A percentile compares a stretch with the other conserved stretches of the same genome.
Conservation (phyloP, 202 grass and related monocot genomes). For the Carex arenaria region DNA sequence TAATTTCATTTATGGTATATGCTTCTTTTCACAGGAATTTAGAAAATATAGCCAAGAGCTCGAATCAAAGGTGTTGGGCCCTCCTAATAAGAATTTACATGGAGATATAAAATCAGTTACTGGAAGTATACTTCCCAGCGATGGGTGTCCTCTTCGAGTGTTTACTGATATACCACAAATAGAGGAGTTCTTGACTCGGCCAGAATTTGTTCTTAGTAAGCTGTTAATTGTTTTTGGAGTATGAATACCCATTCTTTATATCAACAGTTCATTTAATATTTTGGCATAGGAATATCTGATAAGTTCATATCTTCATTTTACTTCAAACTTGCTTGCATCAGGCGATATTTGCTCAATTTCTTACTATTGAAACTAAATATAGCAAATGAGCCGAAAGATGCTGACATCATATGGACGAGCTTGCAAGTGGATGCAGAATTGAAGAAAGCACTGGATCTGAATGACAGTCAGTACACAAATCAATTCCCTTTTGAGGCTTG, state of each 20-base stretch:
- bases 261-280: neutral
- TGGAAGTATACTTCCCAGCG: conserved; percentile 47
- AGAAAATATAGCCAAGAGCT: conserved; percentile 63
- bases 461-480: conserved; percentile 74
- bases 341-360: neutral
- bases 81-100: conserved; percentile 20
- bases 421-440: conserved; percentile 87
- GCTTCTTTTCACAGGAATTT: conserved; percentile 51
- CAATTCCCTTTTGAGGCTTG: conserved; percentile 98
- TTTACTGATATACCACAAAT: conserved; percentile 90
- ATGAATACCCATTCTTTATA: neutral
- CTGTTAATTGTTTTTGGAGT: conserved; percentile 1
- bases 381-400: conserved; percentile 79
- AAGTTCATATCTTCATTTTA: conserved; percentile 18
- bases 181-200: conserved; percentile 74
- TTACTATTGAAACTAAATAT: neutral
- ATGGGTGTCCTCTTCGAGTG: conserved; percentile 52
- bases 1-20: conserved; percentile 8
- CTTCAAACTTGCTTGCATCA: neutral
- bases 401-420: conserved; percentile 86
- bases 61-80: conserved; percentile 44
- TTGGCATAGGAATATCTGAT: neutral
- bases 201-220: conserved; percentile 94
- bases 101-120: neutral
- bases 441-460: conserved; percentile 65